Evolutionary conservation across 2,329 filamentous ascomycete species (phyloP).

Genomic region (Colletotrichum sp.): DNA sequence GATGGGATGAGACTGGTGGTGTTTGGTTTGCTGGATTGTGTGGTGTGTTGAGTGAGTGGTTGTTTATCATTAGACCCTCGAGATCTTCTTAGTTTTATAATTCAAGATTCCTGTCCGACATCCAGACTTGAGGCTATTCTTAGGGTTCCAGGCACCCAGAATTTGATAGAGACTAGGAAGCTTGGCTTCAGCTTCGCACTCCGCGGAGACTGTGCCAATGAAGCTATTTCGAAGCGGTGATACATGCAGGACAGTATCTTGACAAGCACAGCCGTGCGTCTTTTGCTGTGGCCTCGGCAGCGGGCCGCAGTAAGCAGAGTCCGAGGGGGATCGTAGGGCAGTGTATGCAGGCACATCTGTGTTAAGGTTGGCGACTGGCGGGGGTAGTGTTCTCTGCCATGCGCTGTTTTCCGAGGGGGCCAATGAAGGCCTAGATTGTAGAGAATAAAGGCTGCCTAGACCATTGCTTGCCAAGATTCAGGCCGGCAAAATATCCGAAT

Average conservation of each 20-base stretch:
- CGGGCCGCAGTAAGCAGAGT: not conserved
- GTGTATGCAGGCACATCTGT: not conserved
- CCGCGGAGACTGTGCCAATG: not conserved
- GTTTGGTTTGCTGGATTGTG: not conserved
- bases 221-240: not conserved
- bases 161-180: not conserved
- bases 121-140: not conserved
- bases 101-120: not conserved
- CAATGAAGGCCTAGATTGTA: not conserved
- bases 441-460: not conserved
- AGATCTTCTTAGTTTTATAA: not conserved
- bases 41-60: not conserved
- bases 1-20: not conserved
- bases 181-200: not conserved
- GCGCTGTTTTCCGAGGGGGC: not conserved
- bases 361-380: not conserved
- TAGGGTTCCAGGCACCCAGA: not conserved
- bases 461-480: not conserved
- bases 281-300: not conserved
- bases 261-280: not conserved
- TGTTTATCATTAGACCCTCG: not conserved
- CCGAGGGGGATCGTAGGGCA: not conserved
- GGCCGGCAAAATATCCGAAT: not conserved
- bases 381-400: not conserved
- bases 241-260: not conserved